A percentile compares a stretch with the other conserved stretches of the same genome.
Evolutionary conservation across 1,284 basidiomycete species (phyloP).

Genomic region (Inonotus obliquus): DNA sequence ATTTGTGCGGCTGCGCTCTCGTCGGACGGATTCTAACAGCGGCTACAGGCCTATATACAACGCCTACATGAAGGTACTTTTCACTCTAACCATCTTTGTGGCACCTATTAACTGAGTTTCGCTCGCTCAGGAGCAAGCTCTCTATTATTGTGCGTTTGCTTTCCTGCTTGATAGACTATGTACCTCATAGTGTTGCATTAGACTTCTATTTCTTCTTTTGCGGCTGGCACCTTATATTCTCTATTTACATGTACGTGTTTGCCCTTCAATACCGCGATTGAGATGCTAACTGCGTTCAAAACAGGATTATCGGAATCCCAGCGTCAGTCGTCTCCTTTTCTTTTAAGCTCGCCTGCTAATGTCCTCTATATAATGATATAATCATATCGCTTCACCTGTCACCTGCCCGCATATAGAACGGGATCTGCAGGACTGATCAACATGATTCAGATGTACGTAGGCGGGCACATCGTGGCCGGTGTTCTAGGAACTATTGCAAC

Average conservation of each 20-base stretch:
- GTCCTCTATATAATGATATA: neutral
- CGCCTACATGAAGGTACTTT: constrained; percentile 86
- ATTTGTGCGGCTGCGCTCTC: neutral
- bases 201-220: constrained; percentile 95
- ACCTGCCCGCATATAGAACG: constrained; percentile 53
- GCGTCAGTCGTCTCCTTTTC: constrained; percentile 35
- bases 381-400: no score
- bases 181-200: constrained; percentile 31
- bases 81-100: constrained; percentile 12
- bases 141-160: constrained; percentile 69
- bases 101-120: constrained; percentile 17
- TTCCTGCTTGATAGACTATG: neutral
- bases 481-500: constrained; percentile 78
- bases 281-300: constrained; percentile 4
- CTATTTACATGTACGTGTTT: constrained; percentile 72
- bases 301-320: constrained; percentile 84
- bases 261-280: constrained; percentile 13
- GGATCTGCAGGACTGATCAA: constrained; percentile 95
- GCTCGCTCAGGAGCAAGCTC: constrained; percentile 69
- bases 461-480: constrained; percentile 62
- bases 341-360: neutral
- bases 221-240: constrained; percentile 90
- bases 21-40: neutral
- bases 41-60: constrained; percentile 86
- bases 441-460: constrained; percentile 75